Percentiles rank a stretch among this genome's conserved stretches.
These are phyloP conservation scores for Ocimum tenuiflorum DNA, from an alignment of 257 asterid genomes.

Conservation along the genomic window DNA sequence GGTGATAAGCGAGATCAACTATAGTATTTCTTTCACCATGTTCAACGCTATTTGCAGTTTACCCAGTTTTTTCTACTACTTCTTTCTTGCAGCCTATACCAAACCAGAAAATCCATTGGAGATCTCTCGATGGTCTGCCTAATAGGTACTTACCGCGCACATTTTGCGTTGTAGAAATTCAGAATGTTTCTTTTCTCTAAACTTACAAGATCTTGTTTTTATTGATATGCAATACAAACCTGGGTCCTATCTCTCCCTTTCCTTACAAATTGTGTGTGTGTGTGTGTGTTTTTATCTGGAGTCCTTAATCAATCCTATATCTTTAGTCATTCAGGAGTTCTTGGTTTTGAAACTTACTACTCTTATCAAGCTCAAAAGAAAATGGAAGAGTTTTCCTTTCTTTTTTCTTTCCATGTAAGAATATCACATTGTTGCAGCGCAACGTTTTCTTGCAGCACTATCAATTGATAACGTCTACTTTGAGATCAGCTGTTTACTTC, in stretches of 20 bases:
- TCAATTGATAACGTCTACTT: not conserved
- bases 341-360: not conserved
- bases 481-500: not conserved
- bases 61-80: not conserved
- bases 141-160: slow-evolving; percentile 46
- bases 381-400: no score
- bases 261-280: no score
- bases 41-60: not conserved
- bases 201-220: not conserved
- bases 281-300: not conserved
- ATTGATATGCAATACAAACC: no score
- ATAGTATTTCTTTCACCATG: not conserved
- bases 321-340: not conserved
- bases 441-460: not conserved
- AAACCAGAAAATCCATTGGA: slow-evolving; percentile 95
- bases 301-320: not conserved
- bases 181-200: not conserved
- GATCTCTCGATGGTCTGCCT: slow-evolving; percentile 94
- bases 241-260: no score
- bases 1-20: slow-evolving; percentile 27
- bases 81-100: slow-evolving; percentile 56
- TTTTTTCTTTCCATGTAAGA: no score
- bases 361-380: slow-evolving; percentile 12
- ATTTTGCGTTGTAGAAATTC: not conserved
- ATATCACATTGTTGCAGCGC: no score